Base-by-base conservation (phyloP, 805 yeast species). In the Ogataea polymorpha region DNA sequence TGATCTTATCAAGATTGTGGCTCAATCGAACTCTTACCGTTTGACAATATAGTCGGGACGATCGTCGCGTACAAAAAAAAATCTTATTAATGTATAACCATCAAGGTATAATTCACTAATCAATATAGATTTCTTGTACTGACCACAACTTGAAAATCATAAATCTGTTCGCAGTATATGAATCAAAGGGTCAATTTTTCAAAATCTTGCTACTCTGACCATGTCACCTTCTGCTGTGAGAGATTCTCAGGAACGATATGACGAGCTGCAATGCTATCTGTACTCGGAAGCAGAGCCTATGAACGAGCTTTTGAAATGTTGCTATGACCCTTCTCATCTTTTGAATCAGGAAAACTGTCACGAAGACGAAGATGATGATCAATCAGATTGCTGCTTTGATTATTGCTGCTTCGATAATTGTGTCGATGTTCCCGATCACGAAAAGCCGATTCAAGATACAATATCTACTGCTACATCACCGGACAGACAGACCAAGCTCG, bases 281-380 rank as follows among this genome's bases (percentile, higher is more conserved):
- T 18, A 27, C 16, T 36, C 32, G 10, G 40, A 33, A 10, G 25
- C 36, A 6, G 53, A 52, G 10, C 32, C 49, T 5, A 17, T 52
- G 16, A 56, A 48, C 15, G 54, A 54, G 15, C 44, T 54, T 13
- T 31, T 54, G 23, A 39, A 47, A 20, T 54, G 58, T 28, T 55
- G 59, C 37, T 50, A 54, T 26, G 58, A 55, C 27, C 51, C 56
- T 9, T 37, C 55, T 8, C 59, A 55, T 42, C 31, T 53, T 21
- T 25, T 40, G 5, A 35, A 25, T 9, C 35, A 26, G 10, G 31
- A 32, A 4, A 15, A n/a, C 21, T 30, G 44, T 10, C 16, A 30
- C 15, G 25, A 24, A 7, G 25, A 24, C 5, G 32, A 23, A n/a
- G 39, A 35, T 7, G 37, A 38, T 13, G 47, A 42, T 13, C 30